These are phyloP conservation scores for Ceratocystis papillata DNA, from an alignment of 2,329 filamentous ascomycete genomes.

Conservation along the genomic window DNA sequence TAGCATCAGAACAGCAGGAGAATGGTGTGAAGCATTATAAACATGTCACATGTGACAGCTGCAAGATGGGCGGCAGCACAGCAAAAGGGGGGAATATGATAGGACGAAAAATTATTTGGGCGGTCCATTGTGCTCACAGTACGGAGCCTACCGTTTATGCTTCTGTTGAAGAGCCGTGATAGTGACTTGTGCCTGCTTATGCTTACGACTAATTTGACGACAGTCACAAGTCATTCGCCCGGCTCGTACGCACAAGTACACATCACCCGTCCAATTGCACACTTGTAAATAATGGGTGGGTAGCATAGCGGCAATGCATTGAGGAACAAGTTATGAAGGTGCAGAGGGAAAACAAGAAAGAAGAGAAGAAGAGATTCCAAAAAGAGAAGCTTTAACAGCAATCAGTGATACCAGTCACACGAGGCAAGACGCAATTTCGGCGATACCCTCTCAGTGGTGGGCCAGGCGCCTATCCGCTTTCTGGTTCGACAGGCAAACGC, in stretches of 20 bases:
- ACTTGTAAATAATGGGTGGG: too few species aligned
- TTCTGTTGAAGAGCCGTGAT: too few species aligned
- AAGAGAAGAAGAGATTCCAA: background rate
- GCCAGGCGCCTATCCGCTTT: background rate
- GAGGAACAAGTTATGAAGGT: too few species aligned
- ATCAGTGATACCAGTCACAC: background rate
- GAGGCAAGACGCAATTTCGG: background rate
- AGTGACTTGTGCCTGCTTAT: too few species aligned
- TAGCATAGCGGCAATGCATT: too few species aligned
- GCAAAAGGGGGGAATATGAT: background rate
- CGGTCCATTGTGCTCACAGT: too few species aligned
- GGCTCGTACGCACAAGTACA: too few species aligned
- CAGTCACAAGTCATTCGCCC: too few species aligned
- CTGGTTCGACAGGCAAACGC: background rate
- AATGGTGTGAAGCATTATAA: background rate
- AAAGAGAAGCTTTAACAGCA: background rate
- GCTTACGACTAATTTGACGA: too few species aligned
- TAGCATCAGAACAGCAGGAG: background rate
- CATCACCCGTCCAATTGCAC: too few species aligned
- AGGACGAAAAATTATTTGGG: background rate
- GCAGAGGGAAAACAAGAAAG: too few species aligned
- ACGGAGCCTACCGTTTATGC: too few species aligned
- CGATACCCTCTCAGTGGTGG: background rate
- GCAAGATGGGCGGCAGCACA: background rate
- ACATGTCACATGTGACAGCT: background rate